Conservation (phyloP, 2,329 filamentous ascomycete genomes). For the Cercospora sp. region DNA sequence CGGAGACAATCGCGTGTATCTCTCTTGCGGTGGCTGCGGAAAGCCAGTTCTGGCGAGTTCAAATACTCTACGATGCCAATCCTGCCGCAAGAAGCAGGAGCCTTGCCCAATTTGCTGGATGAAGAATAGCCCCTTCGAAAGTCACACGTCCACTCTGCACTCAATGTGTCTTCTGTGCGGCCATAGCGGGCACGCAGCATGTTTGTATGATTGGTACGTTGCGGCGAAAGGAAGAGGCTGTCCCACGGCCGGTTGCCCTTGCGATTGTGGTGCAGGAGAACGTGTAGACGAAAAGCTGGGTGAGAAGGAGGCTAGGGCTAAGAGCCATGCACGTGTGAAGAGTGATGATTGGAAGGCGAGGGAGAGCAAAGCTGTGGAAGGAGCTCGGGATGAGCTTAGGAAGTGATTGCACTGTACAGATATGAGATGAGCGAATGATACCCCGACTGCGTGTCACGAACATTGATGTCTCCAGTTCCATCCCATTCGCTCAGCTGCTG, state of each 20-base stretch:
- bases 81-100: conserved; percentile 47
- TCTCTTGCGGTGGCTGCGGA: conserved; percentile 58
- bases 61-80: conserved; percentile 54
- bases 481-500: background rate
- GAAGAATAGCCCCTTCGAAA: conserved; percentile 42
- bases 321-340: conserved; percentile 34
- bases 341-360: conserved; percentile 46
- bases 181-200: conserved; percentile 60
- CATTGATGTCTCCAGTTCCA: background rate
- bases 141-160: conserved; percentile 38
- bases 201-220: conserved; percentile 57
- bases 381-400: conserved; percentile 34
- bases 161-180: conserved; percentile 58
- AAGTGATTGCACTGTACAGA: conserved; percentile 5
- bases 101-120: conserved; percentile 49
- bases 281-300: conserved; percentile 25
- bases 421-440: background rate
- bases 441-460: background rate
- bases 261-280: conserved; percentile 50
- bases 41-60: conserved; percentile 52
- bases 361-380: conserved; percentile 47
- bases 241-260: conserved; percentile 59
- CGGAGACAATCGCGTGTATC: conserved; percentile 55
- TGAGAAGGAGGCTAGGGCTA: conserved; percentile 42
- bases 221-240: conserved; percentile 56